Evolutionary conservation across 306 rosid genomes (phyloP).

Genomic region (Glycine soja): DNA sequence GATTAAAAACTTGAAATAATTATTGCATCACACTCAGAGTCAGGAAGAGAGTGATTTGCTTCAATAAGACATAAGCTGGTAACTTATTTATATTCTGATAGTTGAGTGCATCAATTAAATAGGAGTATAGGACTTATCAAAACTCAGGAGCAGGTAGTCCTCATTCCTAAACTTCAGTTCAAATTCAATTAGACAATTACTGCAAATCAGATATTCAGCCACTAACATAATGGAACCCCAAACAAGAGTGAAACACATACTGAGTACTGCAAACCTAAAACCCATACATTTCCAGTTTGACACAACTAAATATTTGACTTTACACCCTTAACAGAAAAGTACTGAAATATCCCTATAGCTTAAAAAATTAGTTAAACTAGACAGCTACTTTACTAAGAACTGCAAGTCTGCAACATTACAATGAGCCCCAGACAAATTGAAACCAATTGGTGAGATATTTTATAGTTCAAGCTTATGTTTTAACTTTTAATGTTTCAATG

Average conservation of each 20-base stretch:
- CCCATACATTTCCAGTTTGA: slow-evolving; percentile 1
- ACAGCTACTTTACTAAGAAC: background rate
- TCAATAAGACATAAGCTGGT: too few relatives aligned
- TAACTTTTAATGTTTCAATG: background rate
- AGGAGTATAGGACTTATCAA: too few relatives aligned
- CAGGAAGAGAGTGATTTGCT: too few relatives aligned
- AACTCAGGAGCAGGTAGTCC: background rate
- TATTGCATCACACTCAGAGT: background rate
- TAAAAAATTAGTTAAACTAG: background rate
- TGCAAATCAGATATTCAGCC: background rate
- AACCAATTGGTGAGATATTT: slow-evolving; percentile 19
- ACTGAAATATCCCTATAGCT: slow-evolving; percentile 18
- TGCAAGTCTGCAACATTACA: background rate
- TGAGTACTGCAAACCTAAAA: background rate
- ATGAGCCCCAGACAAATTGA: slow-evolving; percentile 18
- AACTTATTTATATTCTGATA: too few relatives aligned
- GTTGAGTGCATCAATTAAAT: too few relatives aligned
- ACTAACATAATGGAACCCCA: slow-evolving; percentile 9
- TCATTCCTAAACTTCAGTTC: background rate
- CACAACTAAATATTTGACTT: slow-evolving; percentile 6
- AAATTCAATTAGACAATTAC: background rate
- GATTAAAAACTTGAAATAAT: slow-evolving; percentile 18
- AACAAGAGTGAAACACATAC: slow-evolving; percentile 3
- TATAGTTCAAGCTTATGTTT: slow-evolving; percentile 18
- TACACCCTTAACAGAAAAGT: background rate